Conservation (phyloP, 176 grass and related monocot genomes). For the Elaeis guineensis region DNA sequence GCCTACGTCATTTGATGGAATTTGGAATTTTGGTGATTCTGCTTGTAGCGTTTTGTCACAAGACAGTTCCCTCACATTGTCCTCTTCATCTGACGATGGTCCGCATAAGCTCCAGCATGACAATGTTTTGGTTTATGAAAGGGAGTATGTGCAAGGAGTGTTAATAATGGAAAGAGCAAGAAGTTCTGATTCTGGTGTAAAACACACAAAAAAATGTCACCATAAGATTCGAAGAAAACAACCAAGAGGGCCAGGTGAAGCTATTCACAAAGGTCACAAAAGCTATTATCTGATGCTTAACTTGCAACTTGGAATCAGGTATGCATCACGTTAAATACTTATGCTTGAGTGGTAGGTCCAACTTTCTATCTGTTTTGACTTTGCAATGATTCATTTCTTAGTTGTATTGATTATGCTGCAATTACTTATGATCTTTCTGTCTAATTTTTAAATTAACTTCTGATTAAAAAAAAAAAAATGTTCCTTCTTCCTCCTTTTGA, state of each 20-base stretch:
- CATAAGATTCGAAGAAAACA: slow-evolving; percentile 40
- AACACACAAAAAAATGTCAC: slow-evolving; percentile 33
- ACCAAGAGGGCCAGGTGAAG: slow-evolving; percentile 60
- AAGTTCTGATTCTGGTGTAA: slow-evolving; percentile 38
- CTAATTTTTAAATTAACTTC: too few species aligned
- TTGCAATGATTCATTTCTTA: too few species aligned
- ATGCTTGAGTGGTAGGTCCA: too few species aligned
- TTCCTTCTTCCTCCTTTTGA: too few species aligned
- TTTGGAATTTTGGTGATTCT: slow-evolving; percentile 35
- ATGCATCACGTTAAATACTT: background rate
- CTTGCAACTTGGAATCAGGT: slow-evolving; percentile 98
- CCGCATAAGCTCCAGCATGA: slow-evolving; percentile 31
- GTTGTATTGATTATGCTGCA: too few species aligned
- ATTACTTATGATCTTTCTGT: too few species aligned
- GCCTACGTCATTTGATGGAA: slow-evolving; percentile 32
- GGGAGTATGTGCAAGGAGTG: slow-evolving; percentile 90
- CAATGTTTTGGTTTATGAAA: slow-evolving; percentile 51
- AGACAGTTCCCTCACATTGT: slow-evolving; percentile 27
- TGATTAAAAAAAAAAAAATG: too few species aligned
- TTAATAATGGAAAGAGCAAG: slow-evolving; percentile 67
- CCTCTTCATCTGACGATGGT: slow-evolving; percentile 29
- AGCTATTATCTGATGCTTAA: slow-evolving; percentile 97
- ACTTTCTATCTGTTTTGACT: too few species aligned
- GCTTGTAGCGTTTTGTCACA: slow-evolving; percentile 37
- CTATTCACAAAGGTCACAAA: slow-evolving; percentile 90